These are phyloP conservation scores for Schizochytrium sp. DNA, from an alignment of 108 stramenopile genomes.

Conservation along the genomic window DNA sequence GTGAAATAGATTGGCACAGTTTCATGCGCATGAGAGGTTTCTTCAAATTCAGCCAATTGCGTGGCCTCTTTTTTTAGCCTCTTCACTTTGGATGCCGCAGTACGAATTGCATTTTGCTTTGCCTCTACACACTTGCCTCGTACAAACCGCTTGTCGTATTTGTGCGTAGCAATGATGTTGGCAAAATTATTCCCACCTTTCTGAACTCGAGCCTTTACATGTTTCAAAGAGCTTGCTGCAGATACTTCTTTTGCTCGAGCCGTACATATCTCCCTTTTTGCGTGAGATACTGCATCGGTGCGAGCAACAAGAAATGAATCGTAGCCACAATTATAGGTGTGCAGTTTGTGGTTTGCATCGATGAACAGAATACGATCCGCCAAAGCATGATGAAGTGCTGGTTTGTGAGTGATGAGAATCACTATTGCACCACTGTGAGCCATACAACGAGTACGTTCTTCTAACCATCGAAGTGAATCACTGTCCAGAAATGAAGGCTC, in stretches of 20 bases:
- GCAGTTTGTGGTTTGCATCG: constrained; percentile 73
- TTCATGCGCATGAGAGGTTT: constrained; percentile 64
- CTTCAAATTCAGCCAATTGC: constrained; percentile 64
- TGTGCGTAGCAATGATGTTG: constrained; percentile 57
- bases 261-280: constrained; percentile 62
- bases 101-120: constrained; percentile 77
- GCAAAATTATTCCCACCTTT: too few relatives aligned
- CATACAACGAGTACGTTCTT: constrained; percentile 46
- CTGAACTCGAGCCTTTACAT: constrained; percentile 68
- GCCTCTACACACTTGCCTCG: constrained; percentile 78
- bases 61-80: constrained; percentile 62
- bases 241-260: constrained; percentile 52
- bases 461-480: constrained; percentile 72
- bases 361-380: constrained; percentile 75
- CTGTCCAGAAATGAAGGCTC: constrained; percentile 81
- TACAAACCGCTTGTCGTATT: constrained; percentile 73
- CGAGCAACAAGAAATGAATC: constrained; percentile 62
- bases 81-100: constrained; percentile 77
- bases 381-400: constrained; percentile 70
- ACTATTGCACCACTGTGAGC: constrained; percentile 71
- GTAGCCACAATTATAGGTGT: constrained; percentile 73
- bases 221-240: constrained; percentile 72
- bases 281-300: constrained; percentile 52
- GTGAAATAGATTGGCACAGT: constrained; percentile 69
- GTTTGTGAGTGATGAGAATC: constrained; percentile 79